Conservation (phyloP, 2,329 filamentous ascomycete species). For the Aspergillus vadensis region DNA sequence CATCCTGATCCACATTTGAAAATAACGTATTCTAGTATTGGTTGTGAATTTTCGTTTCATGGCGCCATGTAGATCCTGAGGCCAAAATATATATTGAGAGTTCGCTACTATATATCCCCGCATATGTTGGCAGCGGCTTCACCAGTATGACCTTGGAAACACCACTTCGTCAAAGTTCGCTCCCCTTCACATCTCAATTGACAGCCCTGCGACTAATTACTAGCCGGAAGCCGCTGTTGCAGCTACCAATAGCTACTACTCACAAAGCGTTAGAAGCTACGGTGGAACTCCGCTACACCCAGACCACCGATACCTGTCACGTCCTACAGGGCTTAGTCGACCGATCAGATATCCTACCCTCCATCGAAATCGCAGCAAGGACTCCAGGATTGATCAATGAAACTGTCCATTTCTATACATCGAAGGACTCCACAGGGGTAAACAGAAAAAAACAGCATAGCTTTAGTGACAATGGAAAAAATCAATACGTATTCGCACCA, state of each 20-base stretch:
- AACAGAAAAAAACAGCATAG: slow-evolving; percentile 30
- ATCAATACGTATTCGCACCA: slow-evolving; percentile 25
- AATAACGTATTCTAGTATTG: not conserved
- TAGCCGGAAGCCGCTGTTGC: too few relatives aligned
- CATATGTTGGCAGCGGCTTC: not conserved
- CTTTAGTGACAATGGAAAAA: slow-evolving; percentile 24
- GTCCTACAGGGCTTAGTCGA: not conserved
- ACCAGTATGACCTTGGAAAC: not conserved
- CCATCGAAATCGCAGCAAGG: not conserved
- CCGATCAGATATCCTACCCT: not conserved
- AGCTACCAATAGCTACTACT: not conserved
- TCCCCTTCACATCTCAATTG: not conserved
- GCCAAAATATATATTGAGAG: not conserved
- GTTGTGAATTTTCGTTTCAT: not conserved
- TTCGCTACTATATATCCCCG: not conserved
- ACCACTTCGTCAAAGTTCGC: too few relatives aligned
- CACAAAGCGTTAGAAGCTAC: not conserved
- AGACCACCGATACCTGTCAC: not conserved
- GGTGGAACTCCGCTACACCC: not conserved
- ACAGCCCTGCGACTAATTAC: too few relatives aligned
- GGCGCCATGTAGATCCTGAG: not conserved
- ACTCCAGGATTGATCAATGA: not conserved
- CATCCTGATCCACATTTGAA: not conserved
- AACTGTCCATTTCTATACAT: slow-evolving; percentile 39
- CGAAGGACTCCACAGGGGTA: slow-evolving; percentile 27